These are phyloP conservation scores for Starmera pachycereana DNA, from an alignment of 805 yeast species.

Conservation along the genomic window DNA sequence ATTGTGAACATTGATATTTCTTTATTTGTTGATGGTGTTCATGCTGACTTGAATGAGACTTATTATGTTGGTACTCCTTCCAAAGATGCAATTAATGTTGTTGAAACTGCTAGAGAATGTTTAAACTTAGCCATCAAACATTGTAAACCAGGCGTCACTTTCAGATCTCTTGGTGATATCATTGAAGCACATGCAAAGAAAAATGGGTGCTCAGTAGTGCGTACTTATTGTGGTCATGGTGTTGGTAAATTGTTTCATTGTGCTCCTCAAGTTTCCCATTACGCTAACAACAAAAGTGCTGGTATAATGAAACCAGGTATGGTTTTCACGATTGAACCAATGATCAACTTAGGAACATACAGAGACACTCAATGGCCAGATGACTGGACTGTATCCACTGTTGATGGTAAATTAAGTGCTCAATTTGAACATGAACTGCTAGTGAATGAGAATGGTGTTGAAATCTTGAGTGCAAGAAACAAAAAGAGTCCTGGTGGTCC, in stretches of 20 bases:
- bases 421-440: constrained; percentile 92
- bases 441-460: constrained; percentile 90
- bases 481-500: constrained; percentile 88
- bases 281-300: constrained; percentile 84
- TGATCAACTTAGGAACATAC: constrained; percentile 80
- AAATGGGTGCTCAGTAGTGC: constrained; percentile 76
- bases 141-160: constrained; percentile 87
- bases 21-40: constrained; percentile 77
- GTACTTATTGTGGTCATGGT: constrained; percentile 93
- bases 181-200: constrained; percentile 80
- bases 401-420: constrained; percentile 83
- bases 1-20: constrained; percentile 87
- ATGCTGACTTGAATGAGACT: constrained; percentile 93
- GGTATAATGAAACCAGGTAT: constrained; percentile 95
- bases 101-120: constrained; percentile 85
- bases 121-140: constrained; percentile 71
- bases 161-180: constrained; percentile 77
- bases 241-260: constrained; percentile 80
- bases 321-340: constrained; percentile 96
- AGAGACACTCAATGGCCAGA: constrained; percentile 92
- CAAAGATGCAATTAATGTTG: constrained; percentile 76
- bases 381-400: constrained; percentile 90
- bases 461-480: constrained; percentile 75
- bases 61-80: constrained; percentile 90
- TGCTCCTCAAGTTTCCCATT: constrained; percentile 89